A percentile compares a stretch with the other conserved stretches of the same genome.
Evolutionary conservation across 768 basidiomycete genomes (phyloP).

Genomic region (Suillus ampliporus): DNA sequence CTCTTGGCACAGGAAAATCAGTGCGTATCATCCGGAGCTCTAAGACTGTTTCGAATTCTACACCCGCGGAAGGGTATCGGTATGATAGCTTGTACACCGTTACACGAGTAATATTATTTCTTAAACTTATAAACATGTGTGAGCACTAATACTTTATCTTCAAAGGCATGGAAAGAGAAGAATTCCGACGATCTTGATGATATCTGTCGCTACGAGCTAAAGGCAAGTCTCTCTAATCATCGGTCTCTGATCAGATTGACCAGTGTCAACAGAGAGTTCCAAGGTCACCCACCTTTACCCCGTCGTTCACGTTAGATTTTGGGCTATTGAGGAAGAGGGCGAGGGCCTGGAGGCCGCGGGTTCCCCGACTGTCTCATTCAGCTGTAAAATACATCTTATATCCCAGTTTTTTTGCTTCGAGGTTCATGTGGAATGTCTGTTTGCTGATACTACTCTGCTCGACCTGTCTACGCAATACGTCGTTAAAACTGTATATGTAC

Average conservation of each 20-base stretch:
- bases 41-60: constrained; percentile 25
- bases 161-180: constrained; percentile 28
- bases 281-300: constrained; percentile 29
- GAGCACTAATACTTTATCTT: neutral
- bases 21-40: constrained; percentile 34
- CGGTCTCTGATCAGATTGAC: neutral
- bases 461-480: constrained; percentile 1
- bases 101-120: constrained; percentile 18
- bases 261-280: constrained; percentile 29
- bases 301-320: neutral
- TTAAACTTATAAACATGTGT: neutral
- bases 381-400: too few species aligned
- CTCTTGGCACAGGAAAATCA: constrained; percentile 22
- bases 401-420: neutral
- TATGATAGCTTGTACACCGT: constrained; percentile 41
- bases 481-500: constrained; percentile 35
- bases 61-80: constrained; percentile 31
- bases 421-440: neutral
- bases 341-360: neutral
- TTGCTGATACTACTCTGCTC: neutral
- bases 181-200: constrained; percentile 15
- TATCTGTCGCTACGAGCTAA: constrained; percentile 33
- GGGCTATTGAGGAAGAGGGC: neutral
- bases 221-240: constrained; percentile 18
- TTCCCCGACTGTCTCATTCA: neutral